A percentile compares a stretch with the other conserved stretches of the same genome.
phyloP scores from a whole-genome alignment of 2,329 filamentous ascomycete genomes.

The Gliomastix tumulicola region DNA sequence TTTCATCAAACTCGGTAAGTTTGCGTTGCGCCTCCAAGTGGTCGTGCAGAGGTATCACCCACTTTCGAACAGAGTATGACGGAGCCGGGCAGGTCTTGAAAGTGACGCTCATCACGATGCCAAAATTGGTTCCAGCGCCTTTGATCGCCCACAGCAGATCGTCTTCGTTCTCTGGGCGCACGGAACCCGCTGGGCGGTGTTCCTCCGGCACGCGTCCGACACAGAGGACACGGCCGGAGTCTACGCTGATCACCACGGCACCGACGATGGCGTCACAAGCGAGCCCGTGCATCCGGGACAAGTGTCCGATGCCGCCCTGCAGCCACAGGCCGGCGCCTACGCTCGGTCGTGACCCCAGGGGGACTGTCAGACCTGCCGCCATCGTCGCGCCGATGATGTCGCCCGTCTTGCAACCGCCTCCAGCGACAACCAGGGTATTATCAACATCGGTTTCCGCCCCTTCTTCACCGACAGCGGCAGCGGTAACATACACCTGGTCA shows the following conservation, averaged over 20 bases:
- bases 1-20: slow-evolving; percentile 30
- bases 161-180: slow-evolving; percentile 36
- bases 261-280: slow-evolving; percentile 54
- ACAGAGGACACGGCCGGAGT: slow-evolving; percentile 36
- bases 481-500: slow-evolving; percentile 36
- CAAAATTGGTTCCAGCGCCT: slow-evolving; percentile 54
- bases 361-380: slow-evolving; percentile 43
- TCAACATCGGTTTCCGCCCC: slow-evolving; percentile 4
- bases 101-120: slow-evolving; percentile 45
- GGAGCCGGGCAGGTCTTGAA: slow-evolving; percentile 39
- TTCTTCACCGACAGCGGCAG: slow-evolving; percentile 7
- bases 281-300: slow-evolving; percentile 48
- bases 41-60: slow-evolving; percentile 26
- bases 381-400: slow-evolving; percentile 43
- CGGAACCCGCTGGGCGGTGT: slow-evolving; percentile 29
- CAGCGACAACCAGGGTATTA: slow-evolving; percentile 40
- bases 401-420: slow-evolving; percentile 47
- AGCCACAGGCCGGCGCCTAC: slow-evolving; percentile 58
- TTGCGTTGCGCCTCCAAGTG: slow-evolving; percentile 17
- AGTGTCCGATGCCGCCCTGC: slow-evolving; percentile 58
- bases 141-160: slow-evolving; percentile 51
- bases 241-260: slow-evolving; percentile 47
- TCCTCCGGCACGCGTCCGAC: slow-evolving; percentile 43
- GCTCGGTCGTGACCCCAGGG: slow-evolving; percentile 54
- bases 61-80: slow-evolving; percentile 30